Evolutionary conservation across 331 rosid species (phyloP).

Genomic region (Dryas integrifolia): DNA sequence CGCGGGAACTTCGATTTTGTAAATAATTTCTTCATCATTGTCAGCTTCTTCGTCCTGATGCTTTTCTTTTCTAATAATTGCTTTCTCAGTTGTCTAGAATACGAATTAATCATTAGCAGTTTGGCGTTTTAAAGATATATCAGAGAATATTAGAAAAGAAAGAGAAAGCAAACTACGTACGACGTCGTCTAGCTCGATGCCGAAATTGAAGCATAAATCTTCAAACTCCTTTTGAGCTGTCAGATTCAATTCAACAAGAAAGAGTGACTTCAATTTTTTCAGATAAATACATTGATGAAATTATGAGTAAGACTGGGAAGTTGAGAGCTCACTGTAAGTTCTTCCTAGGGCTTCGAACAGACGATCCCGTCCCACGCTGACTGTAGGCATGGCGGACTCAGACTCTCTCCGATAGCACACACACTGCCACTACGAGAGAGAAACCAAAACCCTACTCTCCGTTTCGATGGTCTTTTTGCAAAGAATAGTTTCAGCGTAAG

Average conservation of each 20-base stretch:
- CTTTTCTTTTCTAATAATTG: constrained; percentile 80
- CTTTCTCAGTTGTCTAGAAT: constrained; percentile 81
- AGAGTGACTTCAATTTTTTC: not conserved
- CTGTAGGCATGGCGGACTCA: constrained; percentile 67
- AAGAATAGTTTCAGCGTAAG: too few species aligned
- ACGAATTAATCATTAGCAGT: not conserved
- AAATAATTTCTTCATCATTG: constrained; percentile 84
- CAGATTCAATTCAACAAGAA: constrained; percentile 21
- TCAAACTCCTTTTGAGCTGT: constrained; percentile 91
- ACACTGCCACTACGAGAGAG: constrained; percentile 3
- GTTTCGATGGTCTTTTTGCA: not conserved
- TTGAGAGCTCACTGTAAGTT: constrained; percentile 64
- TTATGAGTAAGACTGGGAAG: not conserved
- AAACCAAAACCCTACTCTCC: not conserved
- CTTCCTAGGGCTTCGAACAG: constrained; percentile 72
- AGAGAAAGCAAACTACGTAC: constrained; percentile 39
- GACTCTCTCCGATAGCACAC: not conserved
- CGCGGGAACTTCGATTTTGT: constrained; percentile 91
- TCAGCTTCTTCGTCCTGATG: constrained; percentile 69
- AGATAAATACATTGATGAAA: not conserved
- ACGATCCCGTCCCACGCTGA: constrained; percentile 88
- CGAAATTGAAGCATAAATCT: constrained; percentile 84
- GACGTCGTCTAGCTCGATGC: constrained; percentile 94
- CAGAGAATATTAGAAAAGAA: not conserved
- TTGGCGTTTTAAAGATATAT: not conserved